Evolutionary conservation across 2,329 filamentous ascomycete species (phyloP).

Genomic region (Venturia aucupariae): DNA sequence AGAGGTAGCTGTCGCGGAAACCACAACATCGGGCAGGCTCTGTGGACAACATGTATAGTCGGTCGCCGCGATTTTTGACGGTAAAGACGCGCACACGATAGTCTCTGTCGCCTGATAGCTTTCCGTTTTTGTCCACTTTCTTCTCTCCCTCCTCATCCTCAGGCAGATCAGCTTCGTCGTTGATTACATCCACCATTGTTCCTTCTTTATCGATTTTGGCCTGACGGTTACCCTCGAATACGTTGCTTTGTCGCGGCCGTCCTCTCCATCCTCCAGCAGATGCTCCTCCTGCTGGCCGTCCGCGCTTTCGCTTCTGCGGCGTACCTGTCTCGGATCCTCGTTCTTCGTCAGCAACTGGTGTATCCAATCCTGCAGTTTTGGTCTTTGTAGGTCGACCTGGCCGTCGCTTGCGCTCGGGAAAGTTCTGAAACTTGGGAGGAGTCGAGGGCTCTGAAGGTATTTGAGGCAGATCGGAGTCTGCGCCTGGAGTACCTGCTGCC

Average conservation of each 20-base stretch:
- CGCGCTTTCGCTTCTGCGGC: conserved; percentile 39
- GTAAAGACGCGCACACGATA: conserved; percentile 96
- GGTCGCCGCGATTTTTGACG: conserved; percentile 69
- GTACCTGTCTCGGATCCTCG: conserved; percentile 40
- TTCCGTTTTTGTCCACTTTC: conserved; percentile 86
- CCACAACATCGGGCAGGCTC: conserved; percentile 94
- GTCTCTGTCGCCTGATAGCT: conserved; percentile 73
- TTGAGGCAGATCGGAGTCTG: conserved; percentile 37
- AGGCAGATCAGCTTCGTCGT: conserved; percentile 85
- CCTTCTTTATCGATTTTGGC: conserved; percentile 74
- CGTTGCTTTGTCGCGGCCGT: conserved; percentile 60
- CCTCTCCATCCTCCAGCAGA: conserved; percentile 57
- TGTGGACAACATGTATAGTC: conserved; percentile 96
- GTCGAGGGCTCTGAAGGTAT: conserved; percentile 27
- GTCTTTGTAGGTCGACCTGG: conserved; percentile 84
- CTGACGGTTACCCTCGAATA: conserved; percentile 38
- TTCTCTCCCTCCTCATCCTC: conserved; percentile 81
- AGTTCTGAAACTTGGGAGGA: conserved; percentile 42
- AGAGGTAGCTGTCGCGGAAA: conserved; percentile 95
- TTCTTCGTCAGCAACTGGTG: conserved; percentile 32
- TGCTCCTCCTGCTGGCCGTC: conserved; percentile 33
- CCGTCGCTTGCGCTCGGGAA: conserved; percentile 60
- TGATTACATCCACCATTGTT: conserved; percentile 77
- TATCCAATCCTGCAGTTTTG: conserved; percentile 68
- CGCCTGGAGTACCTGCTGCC: conserved; percentile 30